Base-by-base conservation (phyloP, 2,329 filamentous ascomycete genomes). In the Neonectria faginata region DNA sequence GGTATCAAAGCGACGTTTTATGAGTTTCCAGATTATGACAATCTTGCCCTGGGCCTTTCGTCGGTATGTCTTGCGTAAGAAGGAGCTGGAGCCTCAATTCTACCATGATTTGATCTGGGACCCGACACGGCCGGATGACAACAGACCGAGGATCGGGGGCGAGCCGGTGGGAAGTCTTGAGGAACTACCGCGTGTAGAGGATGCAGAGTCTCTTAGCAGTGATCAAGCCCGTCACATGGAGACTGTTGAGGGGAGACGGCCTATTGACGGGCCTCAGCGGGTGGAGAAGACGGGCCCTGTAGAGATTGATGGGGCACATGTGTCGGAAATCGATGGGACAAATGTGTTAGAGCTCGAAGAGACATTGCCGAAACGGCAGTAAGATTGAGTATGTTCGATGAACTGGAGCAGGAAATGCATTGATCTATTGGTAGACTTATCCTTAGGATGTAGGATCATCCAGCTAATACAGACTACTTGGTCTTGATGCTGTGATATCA, bases 21-120 rank as follows among this genome's bases (percentile, higher is more conserved):
- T 79, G 27, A 67, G 66, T 3, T 78, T 79, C 55, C 80, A 83
- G 67, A 42, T 79, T 2, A 50, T 62, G 0, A 56, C 67, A 12
- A 78, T 80, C 56, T 62, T 80, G 6, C 80, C 79, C 0, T 82
- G 79, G 76, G 72, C 79, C 33, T 68, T 77, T 27, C 66, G 69
- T 18, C 67, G 65, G 6, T 73, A 74, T 29, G 12, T 78, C 0
- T 65, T 78, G 22, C 52, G 68, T 5, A 66, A 51, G 25, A 41
- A 61, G 3, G 56, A 64, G 20, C 22, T 64, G 9, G 69, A 73
- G 45, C 78, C 78, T 3, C 74, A 76, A 59, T 67, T 80, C 2
- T 80, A 80, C 54, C 70, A 70, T 6, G 76, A 79, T 42, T 47
- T 75, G 55, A 75, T 77, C 3, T 79, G 76, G 77, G 74, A 73